Percentiles rank a stretch among this genome's conserved stretches.
Conservation (phyloP, 2,329 filamentous ascomycete species). For the Teratosphaeria epicoccoides region DNA sequence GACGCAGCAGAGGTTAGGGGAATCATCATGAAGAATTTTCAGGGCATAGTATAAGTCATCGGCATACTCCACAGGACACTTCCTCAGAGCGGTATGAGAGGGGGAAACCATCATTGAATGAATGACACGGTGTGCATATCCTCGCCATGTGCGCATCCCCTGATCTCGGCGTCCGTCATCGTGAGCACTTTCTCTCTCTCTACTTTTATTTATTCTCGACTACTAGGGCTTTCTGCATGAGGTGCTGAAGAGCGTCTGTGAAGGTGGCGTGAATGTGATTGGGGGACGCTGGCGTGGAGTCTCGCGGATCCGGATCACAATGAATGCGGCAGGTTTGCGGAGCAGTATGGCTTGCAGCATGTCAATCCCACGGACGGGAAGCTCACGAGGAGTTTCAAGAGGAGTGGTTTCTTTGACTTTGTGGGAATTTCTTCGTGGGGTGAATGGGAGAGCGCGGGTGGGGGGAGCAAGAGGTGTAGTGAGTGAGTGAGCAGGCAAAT, state of each 20-base stretch:
- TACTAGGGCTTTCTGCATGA: background rate
- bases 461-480: background rate
- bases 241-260: conserved; percentile 3
- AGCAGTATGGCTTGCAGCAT: background rate
- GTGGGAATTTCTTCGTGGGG: background rate
- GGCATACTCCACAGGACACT: too few relatives aligned
- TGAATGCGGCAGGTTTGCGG: background rate
- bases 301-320: background rate
- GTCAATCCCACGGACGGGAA: background rate
- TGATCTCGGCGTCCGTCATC: too few relatives aligned
- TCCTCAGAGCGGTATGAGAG: too few relatives aligned
- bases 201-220: too few relatives aligned
- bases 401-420: background rate
- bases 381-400: background rate
- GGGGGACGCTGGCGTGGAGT: background rate
- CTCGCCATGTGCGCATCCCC: too few relatives aligned
- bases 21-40: too few relatives aligned
- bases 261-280: conserved; percentile 9
- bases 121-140: too few relatives aligned
- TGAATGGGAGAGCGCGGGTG: background rate
- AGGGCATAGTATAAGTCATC: too few relatives aligned
- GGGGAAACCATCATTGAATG: too few relatives aligned
- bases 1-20: background rate
- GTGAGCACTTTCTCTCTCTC: too few relatives aligned
- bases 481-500: too few relatives aligned